These are phyloP conservation scores for Castanospermum australe DNA, from an alignment of 306 rosid genomes.

Conservation along the genomic window DNA sequence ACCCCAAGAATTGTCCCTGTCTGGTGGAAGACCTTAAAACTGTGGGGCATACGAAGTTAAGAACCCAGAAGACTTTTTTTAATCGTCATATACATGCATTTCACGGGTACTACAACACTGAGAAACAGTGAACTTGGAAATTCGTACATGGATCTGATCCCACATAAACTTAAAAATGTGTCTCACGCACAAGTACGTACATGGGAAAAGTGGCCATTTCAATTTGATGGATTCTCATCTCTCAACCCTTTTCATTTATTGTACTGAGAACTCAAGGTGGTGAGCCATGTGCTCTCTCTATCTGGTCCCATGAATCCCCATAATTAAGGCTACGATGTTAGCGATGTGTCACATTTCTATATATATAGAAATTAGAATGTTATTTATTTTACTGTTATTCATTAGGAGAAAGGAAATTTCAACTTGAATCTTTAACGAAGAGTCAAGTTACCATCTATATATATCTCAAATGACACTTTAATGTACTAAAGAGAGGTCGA, in stretches of 20 bases:
- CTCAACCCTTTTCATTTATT: constrained; percentile 9
- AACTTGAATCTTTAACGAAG: no score
- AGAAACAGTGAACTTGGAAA: not conserved
- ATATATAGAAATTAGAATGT: no score
- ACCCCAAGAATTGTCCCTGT: constrained; percentile 19
- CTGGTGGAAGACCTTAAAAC: not conserved
- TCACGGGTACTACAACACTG: not conserved
- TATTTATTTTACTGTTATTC: no score
- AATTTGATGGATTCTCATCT: not conserved
- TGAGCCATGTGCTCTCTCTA: not conserved
- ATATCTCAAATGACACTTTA: no score
- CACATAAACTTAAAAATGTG: not conserved
- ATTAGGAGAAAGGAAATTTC: no score
- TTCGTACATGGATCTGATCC: not conserved
- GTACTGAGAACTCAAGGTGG: not conserved
- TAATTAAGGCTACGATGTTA: not conserved
- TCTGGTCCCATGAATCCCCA: not conserved
- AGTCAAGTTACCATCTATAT: no score
- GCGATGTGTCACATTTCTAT: not conserved
- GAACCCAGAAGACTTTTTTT: not conserved
- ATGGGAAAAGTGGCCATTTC: not conserved
- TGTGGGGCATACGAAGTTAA: no score
- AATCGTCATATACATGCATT: not conserved
- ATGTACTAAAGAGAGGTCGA: no score
- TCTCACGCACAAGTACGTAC: not conserved